Evolutionary conservation across 2,329 filamentous ascomycete species (phyloP), one percentile per base, ranked within the genome.

Genomic region (Diatrype stigma): DNA sequence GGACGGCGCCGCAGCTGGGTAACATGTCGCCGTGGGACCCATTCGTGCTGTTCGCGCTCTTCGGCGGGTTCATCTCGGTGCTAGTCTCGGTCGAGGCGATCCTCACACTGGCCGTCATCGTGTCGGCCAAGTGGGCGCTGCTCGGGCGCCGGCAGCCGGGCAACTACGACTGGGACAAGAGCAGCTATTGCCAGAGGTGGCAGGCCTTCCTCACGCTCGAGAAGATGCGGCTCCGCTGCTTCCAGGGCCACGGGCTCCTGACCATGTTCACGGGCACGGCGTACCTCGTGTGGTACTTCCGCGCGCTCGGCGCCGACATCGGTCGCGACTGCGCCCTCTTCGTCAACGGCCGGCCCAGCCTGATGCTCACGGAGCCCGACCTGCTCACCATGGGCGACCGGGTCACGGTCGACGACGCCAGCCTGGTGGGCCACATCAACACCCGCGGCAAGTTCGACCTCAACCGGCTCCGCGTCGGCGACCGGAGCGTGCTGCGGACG

Each of bases 281-380:
- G 49, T 83, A 74, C 66, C 66, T 77, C 3, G 71, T 75, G 2
- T 57, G 76, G 48, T 82, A 82, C 65, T 82, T 81, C 66, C 72
- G 75, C 6, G 69, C 73, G 1, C 63, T 82, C 21, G 79, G 80
- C 16, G 79, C 78, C 3, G 70, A 65, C 0, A 80, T 82, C 44
- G 79, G 79, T 5, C 70, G 72, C 22, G 74, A 83, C 64, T 81
- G 78, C 51, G 75, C 78, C 0, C 66, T 82, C 6, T 81, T 81
- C 48, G 76, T 77, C 1, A 79, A 76, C 37, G 80, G 80, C 0
- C 60, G 66, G 5, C 78, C 79, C 1, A 75, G 70, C 34, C 66
- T 82, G 16, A 72, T 78, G 61, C 79, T 82, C 56, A 83, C 80
- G 0, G 79, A 82, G 64, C 79, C 79, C 1, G 80, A 82, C 50